A percentile compares a stretch with the other conserved stretches of the same genome.
Conservation (phyloP, 2,329 filamentous ascomycete species). For the Leptoxyphium fumago region DNA sequence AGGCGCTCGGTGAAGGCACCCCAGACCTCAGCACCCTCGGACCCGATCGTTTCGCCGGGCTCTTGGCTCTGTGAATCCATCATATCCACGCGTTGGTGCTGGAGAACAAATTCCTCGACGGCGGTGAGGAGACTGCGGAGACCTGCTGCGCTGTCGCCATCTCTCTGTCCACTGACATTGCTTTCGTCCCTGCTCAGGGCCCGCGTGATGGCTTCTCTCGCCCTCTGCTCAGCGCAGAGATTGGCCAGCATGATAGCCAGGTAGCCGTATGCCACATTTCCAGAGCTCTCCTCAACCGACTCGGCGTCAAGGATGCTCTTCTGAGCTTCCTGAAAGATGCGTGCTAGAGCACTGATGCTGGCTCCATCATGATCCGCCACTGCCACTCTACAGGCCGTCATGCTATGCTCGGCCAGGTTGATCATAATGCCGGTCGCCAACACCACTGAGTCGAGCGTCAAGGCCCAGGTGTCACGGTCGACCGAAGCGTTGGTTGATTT, state of each 20-base stretch:
- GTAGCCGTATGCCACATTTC: conserved; percentile 77
- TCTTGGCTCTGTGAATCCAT: conserved; percentile 23
- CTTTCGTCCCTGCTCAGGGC: conserved; percentile 30
- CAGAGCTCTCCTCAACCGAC: conserved; percentile 54
- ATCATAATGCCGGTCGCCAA: conserved; percentile 71
- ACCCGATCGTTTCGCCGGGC: conserved; percentile 16
- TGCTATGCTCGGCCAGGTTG: conserved; percentile 71
- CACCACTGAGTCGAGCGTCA: conserved; percentile 53
- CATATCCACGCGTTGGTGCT: conserved; percentile 45
- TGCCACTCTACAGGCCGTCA: conserved; percentile 31
- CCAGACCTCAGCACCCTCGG: conserved; percentile 30
- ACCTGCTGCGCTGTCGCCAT: background rate
- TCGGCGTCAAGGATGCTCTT: conserved; percentile 38
- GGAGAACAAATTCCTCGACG: conserved; percentile 46
- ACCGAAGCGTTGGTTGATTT: conserved; percentile 5
- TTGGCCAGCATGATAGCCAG: conserved; percentile 73
- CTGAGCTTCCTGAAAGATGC: conserved; percentile 16
- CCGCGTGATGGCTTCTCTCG: conserved; percentile 19
- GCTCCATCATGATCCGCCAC: conserved; percentile 2
- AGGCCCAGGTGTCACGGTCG: conserved; percentile 38
- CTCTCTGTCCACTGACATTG: background rate
- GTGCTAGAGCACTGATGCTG: conserved; percentile 11
- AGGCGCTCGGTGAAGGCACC: conserved; percentile 39
- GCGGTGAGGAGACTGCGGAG: conserved; percentile 39
- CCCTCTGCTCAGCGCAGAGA: conserved; percentile 45